phyloP scores from a whole-genome alignment of 2,329 filamentous ascomycete genomes.

The Fusarium hostae region DNA sequence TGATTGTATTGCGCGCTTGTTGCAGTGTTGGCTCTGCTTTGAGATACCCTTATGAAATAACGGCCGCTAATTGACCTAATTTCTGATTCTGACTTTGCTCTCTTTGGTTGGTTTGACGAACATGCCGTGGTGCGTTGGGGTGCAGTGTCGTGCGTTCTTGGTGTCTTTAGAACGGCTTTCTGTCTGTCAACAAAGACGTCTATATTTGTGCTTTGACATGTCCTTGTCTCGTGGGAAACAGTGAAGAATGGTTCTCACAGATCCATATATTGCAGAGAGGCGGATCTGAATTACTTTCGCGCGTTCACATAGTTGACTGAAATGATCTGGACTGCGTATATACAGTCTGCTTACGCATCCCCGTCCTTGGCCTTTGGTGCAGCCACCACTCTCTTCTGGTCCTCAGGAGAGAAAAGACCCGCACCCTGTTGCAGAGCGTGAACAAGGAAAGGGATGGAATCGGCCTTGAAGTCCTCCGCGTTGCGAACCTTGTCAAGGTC shows the following conservation, averaged over 20 bases:
- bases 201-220: not conserved
- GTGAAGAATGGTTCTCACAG: not conserved
- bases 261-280: not conserved
- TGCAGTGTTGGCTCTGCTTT: slow-evolving; percentile 31
- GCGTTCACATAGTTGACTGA: not conserved
- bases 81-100: not conserved
- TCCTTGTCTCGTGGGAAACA: not conserved
- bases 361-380: slow-evolving; percentile 26
- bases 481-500: slow-evolving; percentile 76
- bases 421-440: slow-evolving; percentile 75
- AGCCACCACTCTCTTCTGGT: slow-evolving; percentile 49
- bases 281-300: not conserved
- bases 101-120: not conserved
- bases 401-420: slow-evolving; percentile 63
- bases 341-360: slow-evolving; percentile 15
- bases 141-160: not conserved
- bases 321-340: not conserved
- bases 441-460: slow-evolving; percentile 72
- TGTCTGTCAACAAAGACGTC: not conserved
- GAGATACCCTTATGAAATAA: slow-evolving; percentile 43
- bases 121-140: not conserved
- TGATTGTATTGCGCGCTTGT: slow-evolving; percentile 11
- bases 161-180: not conserved
- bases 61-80: slow-evolving; percentile 5
- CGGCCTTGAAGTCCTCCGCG: slow-evolving; percentile 76